Evolutionary conservation across 345 rosid species (phyloP), one percentile per base, ranked within the genome.

Genomic region (Citropsis articulata): DNA sequence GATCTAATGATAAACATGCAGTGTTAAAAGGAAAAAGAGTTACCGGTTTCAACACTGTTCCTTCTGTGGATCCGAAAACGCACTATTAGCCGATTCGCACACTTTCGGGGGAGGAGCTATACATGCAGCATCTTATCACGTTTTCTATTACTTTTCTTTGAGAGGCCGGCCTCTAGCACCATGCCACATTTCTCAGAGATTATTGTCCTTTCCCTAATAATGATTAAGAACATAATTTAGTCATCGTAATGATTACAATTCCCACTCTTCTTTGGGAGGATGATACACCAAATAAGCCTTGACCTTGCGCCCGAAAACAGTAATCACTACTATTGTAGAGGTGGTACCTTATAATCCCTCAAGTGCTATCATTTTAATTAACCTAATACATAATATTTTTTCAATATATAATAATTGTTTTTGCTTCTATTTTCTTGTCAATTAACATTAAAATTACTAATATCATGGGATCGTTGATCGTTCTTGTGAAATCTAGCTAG

Each of bases 201-300:
- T 42, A 6, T 7, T 69, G 35, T 16, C 72, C 72, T 25, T 67
- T 22, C 55, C 10, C 16, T 57, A 59, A n/a, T 31, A 62, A 61
- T 74, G 77, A 74, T 74, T 62, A 74, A 59, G 45, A 12, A 50
- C 67, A 36, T 73, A 61, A 62, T 59, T 73, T 74, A 62, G 59
- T 74, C 77, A 18, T 62, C 35, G 28, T 62, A 42, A 62, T 75
- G 70, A 75, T 75, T 63, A 30, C 55, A 64, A 7, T 48, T 67
- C 53, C 45, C n/a, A 74, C 27, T 74, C 53, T 35, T 59, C 45
- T 2, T 45, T 13, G 18, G 50, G 50, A 45, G 50, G 50, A 45
- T 45, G 50, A 45, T 0, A 13, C 50, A 45, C 5, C 50, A 45
- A 45, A 13, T 45, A 45, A 10, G 50, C 18, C 50, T 45, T 45